A percentile compares a stretch with the other conserved stretches of the same genome.
Conservation (phyloP, 192 early-diverging fungal species). For the Polychytrium aggregatum region DNA sequence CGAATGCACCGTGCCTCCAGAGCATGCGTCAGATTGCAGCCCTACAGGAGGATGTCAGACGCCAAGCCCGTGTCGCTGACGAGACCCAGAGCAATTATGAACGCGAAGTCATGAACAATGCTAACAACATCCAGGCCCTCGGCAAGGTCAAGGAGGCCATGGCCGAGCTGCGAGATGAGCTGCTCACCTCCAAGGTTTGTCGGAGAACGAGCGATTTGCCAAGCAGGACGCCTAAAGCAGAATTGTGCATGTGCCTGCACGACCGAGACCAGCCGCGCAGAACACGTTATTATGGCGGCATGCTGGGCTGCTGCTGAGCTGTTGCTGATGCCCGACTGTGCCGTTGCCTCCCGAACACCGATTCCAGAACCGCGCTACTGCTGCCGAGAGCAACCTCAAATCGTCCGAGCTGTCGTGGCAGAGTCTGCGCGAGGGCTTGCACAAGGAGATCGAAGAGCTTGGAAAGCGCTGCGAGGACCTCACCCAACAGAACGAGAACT, state of each 20-base stretch:
- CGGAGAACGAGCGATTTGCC: no score
- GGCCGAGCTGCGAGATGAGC: constrained; percentile 12
- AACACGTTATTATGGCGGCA: no score
- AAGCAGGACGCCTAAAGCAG: no score
- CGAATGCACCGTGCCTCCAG: no score
- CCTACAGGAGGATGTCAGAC: constrained; percentile 40
- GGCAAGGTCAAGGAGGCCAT: constrained; percentile 18
- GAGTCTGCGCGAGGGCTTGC: constrained; percentile 23
- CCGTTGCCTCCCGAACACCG: constrained; percentile 3
- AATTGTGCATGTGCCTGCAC: no score
- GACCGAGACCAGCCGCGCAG: no score
- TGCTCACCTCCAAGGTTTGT: no score
- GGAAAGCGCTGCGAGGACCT: constrained; percentile 41
- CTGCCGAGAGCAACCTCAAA: constrained; percentile 34
- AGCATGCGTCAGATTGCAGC: no score
- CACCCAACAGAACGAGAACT: constrained; percentile 55
- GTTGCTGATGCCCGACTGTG: no score
- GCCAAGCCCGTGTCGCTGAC: constrained; percentile 33
- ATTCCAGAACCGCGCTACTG: constrained; percentile 3
- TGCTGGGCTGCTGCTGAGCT: no score
- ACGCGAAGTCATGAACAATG: constrained; percentile 53
- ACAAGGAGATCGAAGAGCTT: constrained; percentile 26
- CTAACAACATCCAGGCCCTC: constrained; percentile 39
- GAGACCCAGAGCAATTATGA: constrained; percentile 57
- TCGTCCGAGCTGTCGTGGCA: constrained; percentile 34